Conservation (phyloP, 768 basidiomycete genomes). For the Lactifluus volemus region DNA sequence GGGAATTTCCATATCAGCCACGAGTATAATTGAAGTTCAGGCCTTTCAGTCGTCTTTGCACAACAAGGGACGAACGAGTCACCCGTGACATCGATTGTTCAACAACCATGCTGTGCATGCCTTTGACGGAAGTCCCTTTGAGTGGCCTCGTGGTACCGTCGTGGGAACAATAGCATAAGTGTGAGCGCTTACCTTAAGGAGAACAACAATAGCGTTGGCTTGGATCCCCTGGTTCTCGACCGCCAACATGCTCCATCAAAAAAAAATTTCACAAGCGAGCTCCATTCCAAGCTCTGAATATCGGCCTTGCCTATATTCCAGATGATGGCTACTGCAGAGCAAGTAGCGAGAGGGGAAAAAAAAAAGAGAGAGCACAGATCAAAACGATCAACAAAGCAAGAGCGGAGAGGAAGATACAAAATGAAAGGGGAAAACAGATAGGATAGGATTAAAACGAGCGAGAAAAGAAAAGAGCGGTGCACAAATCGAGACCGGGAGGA, state of each 20-base stretch:
- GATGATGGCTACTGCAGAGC: slow-evolving; percentile 4
- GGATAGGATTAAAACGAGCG: slow-evolving; percentile 3
- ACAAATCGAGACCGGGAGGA: slow-evolving; percentile 9
- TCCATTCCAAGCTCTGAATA: slow-evolving; percentile 5
- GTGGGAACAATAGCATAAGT: not conserved
- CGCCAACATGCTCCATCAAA: not conserved
- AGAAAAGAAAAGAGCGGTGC: slow-evolving; percentile 3
- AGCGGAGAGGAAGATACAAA: not conserved
- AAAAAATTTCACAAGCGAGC: not conserved
- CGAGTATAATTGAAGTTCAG: slow-evolving; percentile 3
- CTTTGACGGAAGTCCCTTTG: slow-evolving; percentile 14
- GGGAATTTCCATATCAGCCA: not conserved
- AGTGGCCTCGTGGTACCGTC: not conserved
- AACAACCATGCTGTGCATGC: not conserved
- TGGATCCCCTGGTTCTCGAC: not conserved
- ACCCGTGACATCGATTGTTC: not conserved
- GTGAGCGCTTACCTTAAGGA: not conserved
- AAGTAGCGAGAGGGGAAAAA: not conserved
- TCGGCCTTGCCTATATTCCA: slow-evolving; percentile 3
- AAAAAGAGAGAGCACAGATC: slow-evolving; percentile 9
- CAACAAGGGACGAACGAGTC: slow-evolving; percentile 10
- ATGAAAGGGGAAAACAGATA: not conserved
- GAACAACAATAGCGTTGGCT: slow-evolving; percentile 8
- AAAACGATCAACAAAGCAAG: slow-evolving; percentile 5
- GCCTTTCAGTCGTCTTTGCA: not conserved